Conservation (phyloP, 148 eudicot species). For the Agrostemma githago region DNA sequence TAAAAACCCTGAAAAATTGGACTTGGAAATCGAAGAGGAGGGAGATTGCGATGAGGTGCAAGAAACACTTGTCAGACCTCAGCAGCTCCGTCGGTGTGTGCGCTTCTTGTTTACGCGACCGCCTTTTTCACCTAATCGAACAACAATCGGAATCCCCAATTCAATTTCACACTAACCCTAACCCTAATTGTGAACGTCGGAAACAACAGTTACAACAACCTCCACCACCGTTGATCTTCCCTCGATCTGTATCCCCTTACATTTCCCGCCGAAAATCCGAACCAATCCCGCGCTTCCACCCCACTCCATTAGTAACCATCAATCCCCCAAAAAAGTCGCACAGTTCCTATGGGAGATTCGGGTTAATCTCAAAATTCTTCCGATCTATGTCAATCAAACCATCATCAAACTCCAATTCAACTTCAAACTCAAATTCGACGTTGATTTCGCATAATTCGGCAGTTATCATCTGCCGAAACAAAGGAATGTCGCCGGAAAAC, state of each 20-base stretch:
- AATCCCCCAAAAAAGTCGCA: slow-evolving; percentile 22
- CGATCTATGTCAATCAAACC: slow-evolving; percentile 53
- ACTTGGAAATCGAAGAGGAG: not conserved
- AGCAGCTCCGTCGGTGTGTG: slow-evolving; percentile 8
- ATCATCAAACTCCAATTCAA: not conserved
- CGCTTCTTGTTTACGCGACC: slow-evolving; percentile 7
- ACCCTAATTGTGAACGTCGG: slow-evolving; percentile 5
- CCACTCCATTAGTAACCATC: slow-evolving; percentile 56
- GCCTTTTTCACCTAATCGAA: not conserved
- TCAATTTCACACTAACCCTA: not conserved
- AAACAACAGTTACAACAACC: slow-evolving; percentile 12
- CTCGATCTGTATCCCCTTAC: slow-evolving; percentile 75
- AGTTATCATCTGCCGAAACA: slow-evolving; percentile 23
- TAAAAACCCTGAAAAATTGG: not conserved
- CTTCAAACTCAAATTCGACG: not conserved
- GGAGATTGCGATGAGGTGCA: slow-evolving; percentile 9
- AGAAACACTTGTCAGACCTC: slow-evolving; percentile 6
- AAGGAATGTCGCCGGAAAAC: slow-evolving; percentile 83
- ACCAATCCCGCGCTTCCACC: slow-evolving; percentile 40
- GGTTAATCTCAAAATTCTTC: slow-evolving; percentile 41
- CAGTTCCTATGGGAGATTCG: slow-evolving; percentile 23
- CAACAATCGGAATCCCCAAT: slow-evolving; percentile 7
- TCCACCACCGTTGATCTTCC: slow-evolving; percentile 48
- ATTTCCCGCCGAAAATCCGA: slow-evolving; percentile 53
- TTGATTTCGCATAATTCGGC: slow-evolving; percentile 35